Evolutionary conservation across 2,329 filamentous ascomycete species (phyloP).

Genomic region (Scortechinia acanthostroma): DNA sequence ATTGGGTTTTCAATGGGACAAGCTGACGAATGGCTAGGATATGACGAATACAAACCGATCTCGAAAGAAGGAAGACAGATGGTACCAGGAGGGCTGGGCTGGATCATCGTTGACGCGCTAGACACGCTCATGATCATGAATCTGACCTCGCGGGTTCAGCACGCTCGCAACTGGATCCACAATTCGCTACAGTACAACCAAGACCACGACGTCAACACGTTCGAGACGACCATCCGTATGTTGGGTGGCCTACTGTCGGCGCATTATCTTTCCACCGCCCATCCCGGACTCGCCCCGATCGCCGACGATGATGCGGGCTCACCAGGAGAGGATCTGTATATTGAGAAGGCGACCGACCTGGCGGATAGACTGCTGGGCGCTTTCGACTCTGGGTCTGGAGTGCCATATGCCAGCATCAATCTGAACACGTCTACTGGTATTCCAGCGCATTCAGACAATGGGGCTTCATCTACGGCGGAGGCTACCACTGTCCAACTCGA

Average conservation of each 20-base stretch:
- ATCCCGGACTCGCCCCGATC: slow-evolving; percentile 25
- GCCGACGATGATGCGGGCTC: slow-evolving; percentile 31
- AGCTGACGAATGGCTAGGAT: slow-evolving; percentile 22
- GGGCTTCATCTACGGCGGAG: slow-evolving; percentile 67
- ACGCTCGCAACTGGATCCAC: slow-evolving; percentile 65
- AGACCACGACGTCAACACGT: slow-evolving; percentile 69
- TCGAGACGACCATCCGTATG: slow-evolving; percentile 74
- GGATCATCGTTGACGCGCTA: slow-evolving; percentile 72
- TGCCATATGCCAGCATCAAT: slow-evolving; percentile 67
- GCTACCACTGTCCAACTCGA: slow-evolving; percentile 66
- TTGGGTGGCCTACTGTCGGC: slow-evolving; percentile 68
- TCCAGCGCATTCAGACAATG: slow-evolving; percentile 59
- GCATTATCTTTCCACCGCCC: slow-evolving; percentile 64
- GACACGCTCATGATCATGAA: slow-evolving; percentile 78
- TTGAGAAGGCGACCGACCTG: slow-evolving; percentile 68
- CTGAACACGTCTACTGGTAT: slow-evolving; percentile 55
- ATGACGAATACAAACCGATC: slow-evolving; percentile 62
- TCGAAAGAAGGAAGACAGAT: slow-evolving; percentile 58
- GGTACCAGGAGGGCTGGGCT: slow-evolving; percentile 65
- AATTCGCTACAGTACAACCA: slow-evolving; percentile 62
- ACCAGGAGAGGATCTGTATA: slow-evolving; percentile 63
- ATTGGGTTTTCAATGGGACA: neutral
- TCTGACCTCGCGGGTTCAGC: slow-evolving; percentile 57
- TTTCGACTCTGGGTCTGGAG: slow-evolving; percentile 60
- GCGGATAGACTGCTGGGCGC: slow-evolving; percentile 64